A percentile compares a stretch with the other conserved stretches of the same genome.
phyloP scores from a whole-genome alignment of 441 rosid species.

The Cnidoscolus chayamansa region DNA sequence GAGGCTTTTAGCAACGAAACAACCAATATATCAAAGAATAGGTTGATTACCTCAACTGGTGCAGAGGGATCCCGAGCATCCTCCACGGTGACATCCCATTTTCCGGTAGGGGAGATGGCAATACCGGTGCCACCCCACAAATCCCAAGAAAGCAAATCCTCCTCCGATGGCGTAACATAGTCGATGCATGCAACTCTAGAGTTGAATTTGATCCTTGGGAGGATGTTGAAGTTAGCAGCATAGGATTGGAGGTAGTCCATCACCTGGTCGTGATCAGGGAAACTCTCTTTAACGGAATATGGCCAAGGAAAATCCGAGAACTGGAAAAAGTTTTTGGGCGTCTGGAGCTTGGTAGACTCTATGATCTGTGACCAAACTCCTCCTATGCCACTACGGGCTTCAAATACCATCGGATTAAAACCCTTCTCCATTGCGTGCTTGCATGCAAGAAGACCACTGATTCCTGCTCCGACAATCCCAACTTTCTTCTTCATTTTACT shows the following conservation, averaged over 20 bases:
- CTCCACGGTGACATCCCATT: conserved; percentile 33
- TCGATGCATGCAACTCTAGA: conserved; percentile 31
- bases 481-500: conserved; percentile 16
- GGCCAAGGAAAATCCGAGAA: conserved; percentile 59
- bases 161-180: conserved; percentile 20
- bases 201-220: conserved; percentile 35
- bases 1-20: background rate
- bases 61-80: conserved; percentile 14
- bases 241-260: conserved; percentile 36
- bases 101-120: conserved; percentile 29
- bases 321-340: conserved; percentile 34
- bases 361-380: conserved; percentile 44
- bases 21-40: background rate
- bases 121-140: conserved; percentile 37
- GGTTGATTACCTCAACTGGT: conserved; percentile 20
- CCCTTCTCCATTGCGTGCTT: conserved; percentile 42
- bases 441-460: conserved; percentile 54
- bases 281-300: conserved; percentile 23
- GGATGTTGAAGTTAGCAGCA: conserved; percentile 33
- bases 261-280: conserved; percentile 37
- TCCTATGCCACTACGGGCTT: conserved; percentile 30
- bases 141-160: conserved; percentile 32
- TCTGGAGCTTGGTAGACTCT: conserved; percentile 44
- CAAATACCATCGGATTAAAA: conserved; percentile 41
- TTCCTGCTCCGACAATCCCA: conserved; percentile 45